phyloP scores from a whole-genome alignment of 163 green algal species.

The Chloroidium sp. region DNA sequence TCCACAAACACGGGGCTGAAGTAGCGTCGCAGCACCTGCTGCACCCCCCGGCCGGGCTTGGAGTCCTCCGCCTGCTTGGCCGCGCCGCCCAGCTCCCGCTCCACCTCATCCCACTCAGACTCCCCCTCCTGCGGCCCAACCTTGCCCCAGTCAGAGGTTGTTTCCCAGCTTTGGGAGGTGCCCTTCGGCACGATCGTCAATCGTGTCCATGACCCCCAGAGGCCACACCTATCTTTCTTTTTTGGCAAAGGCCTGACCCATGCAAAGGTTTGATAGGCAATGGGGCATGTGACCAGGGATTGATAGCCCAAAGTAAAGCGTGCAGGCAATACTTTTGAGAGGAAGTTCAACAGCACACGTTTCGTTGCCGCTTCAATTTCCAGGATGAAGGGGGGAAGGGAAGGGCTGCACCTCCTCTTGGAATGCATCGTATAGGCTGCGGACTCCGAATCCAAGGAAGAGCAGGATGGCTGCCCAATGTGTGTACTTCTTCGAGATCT shows the following conservation, averaged over 20 bases:
- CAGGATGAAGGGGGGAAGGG: background rate
- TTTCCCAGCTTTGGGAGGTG: too few species aligned
- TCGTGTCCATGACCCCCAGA: too few species aligned
- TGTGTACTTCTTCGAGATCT: conserved; percentile 78
- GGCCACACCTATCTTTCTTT: too few species aligned
- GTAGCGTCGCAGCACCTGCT: conserved; percentile 2
- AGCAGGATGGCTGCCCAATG: conserved; percentile 71
- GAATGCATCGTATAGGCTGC: conserved; percentile 49
- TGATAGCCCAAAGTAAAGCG: background rate
- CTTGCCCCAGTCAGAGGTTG: background rate
- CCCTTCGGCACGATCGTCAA: too few species aligned
- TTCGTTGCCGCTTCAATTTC: background rate
- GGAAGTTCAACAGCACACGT: background rate
- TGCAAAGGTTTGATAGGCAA: too few species aligned
- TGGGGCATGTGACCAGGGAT: too few species aligned
- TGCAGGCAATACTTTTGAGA: background rate
- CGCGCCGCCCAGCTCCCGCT: conserved; percentile 67
- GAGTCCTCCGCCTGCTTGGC: background rate
- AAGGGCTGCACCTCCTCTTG: background rate
- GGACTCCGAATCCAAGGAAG: conserved; percentile 80
- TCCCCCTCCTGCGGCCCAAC: conserved; percentile 30
- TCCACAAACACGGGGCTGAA: conserved; percentile 69
- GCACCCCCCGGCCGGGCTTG: background rate
- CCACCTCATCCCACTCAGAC: conserved; percentile 81
- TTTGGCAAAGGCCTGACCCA: too few species aligned